These are phyloP conservation scores for Citrullus mucosospermus DNA, from an alignment of 306 rosid genomes.

Conservation along the genomic window DNA sequence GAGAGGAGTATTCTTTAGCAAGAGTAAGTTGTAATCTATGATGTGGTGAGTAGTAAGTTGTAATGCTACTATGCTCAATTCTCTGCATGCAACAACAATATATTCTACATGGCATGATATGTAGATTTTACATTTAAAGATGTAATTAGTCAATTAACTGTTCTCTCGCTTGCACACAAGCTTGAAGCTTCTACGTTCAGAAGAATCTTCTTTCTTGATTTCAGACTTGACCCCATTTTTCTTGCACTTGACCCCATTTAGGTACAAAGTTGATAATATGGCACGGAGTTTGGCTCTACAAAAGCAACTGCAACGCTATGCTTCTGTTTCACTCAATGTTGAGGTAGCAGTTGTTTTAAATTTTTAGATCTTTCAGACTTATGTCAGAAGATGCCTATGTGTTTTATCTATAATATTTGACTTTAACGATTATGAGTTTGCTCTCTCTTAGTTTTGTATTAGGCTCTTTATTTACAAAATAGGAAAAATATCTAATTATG, in stretches of 20 bases:
- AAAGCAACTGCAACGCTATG: conserved; percentile 69
- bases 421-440: not conserved
- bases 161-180: not conserved
- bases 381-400: not conserved
- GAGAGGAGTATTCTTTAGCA: not conserved
- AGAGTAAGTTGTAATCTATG: not conserved
- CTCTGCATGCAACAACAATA: not conserved
- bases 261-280: conserved; percentile 56
- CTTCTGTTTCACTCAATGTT: conserved; percentile 52
- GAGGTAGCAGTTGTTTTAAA: conserved; percentile 37
- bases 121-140: not conserved
- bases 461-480: not conserved
- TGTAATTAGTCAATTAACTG: not conserved
- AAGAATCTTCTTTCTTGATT: not conserved
- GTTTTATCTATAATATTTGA: not conserved
- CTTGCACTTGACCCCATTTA: conserved; percentile 21
- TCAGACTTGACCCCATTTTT: not conserved
- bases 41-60: not conserved
- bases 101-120: not conserved
- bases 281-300: conserved; percentile 51
- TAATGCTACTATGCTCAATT: not conserved
- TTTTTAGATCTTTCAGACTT: not conserved
- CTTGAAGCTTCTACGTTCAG: not conserved
- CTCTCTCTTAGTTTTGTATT: not conserved
- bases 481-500: not conserved